Base-by-base conservation (phyloP, 805 yeast species). In the Metschnikowia borealis region DNA sequence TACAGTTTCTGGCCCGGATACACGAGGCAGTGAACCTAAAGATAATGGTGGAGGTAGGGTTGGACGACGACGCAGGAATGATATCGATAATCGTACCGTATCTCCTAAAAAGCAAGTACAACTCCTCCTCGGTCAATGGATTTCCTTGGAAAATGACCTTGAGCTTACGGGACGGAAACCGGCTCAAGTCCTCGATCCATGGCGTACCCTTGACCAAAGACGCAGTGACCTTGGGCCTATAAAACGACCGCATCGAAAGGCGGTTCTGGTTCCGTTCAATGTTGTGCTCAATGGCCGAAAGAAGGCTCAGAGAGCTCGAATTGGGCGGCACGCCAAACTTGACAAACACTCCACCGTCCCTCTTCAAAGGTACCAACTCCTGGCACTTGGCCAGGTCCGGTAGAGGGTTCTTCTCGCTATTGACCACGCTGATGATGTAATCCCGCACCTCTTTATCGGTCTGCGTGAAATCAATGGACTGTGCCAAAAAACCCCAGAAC, bases 281-380 rank as follows among this genome's bases (percentile, higher is more conserved):
- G 54, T 82, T 83, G 44, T 65, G 59, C 47, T 74, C 79, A 26
- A 89, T 73, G 53, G 68, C 65, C 2, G 74, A 61, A 50, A 84
- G 82, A 44, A 85, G 75, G 20, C 80, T 83, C 38, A 79, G 75
- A 5, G 78, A 68, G 5, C 78, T 68, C 48, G 66, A 66, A 2
- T 68, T 75, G 5, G 71, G 74, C 0, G 91, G 88, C 29, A 87
- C 80, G 31, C 71, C 66, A 59, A 85, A 85, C 56, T 85, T 85
- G 35, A 89, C 94, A 75, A 92, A 91, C 1, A 89, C 97, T 41
- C 98, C 98, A 47, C 97, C 96, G 62, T 94, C 99, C 53, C 96
- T 75, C 50, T 73, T 75, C 49, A 91, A 78, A 0, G 94, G 86
- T 32, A 84, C 80, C 31, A 89, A 75, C 1, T 83, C 82, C 6